Evolutionary conservation across 768 basidiomycete species (phyloP), one percentile per base, ranked within the genome.

Genomic region (Mycena rosella): DNA sequence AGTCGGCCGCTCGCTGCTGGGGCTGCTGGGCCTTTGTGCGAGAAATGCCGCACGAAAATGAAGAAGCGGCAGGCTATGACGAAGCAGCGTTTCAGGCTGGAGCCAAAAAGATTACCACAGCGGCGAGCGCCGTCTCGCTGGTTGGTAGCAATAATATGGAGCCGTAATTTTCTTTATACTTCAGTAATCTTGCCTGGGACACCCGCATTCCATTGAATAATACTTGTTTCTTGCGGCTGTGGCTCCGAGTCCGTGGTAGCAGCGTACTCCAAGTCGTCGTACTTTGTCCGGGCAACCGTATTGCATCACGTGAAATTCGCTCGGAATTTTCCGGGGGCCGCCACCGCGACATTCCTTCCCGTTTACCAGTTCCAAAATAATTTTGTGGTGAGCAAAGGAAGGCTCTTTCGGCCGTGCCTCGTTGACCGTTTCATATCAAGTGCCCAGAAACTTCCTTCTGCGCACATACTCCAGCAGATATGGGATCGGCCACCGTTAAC

Each of bases 401-500:
- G 30, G 36, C 24, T 27, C 26, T 27, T 17, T 10, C 38, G 26
- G 42, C 29, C 20, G 20, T 54, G 10, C 49, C 47, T 32, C 61
- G 51, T 47, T 59, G 34, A 47, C 45, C 13, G n/a, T 63, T 57
- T 38, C 18, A 47, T 34, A 7, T 32, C 30, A 32, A 63, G 61
- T 24, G 40, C 45, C 40, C 32, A 44, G 60, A 61, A 58, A 42
- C 54, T 18, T 53, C 44, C 29, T 40, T 68, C 58, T 55, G 67
- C 44, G 30, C 22, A 42, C 32, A 27, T 59, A 47, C 47, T 53
- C 36, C 44, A 57, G 53, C 47, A 60, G 63, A 60, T 72, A 93
- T 93, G 92, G 88, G 83, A 74, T 92, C 92, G 73, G 79, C 90
- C 75, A 93, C 92, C 70, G 84, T 93, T 76, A 93, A 92, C 79